phyloP scores from a whole-genome alignment of 2,329 filamentous ascomycete species.

The Sarocladium kiliense region DNA sequence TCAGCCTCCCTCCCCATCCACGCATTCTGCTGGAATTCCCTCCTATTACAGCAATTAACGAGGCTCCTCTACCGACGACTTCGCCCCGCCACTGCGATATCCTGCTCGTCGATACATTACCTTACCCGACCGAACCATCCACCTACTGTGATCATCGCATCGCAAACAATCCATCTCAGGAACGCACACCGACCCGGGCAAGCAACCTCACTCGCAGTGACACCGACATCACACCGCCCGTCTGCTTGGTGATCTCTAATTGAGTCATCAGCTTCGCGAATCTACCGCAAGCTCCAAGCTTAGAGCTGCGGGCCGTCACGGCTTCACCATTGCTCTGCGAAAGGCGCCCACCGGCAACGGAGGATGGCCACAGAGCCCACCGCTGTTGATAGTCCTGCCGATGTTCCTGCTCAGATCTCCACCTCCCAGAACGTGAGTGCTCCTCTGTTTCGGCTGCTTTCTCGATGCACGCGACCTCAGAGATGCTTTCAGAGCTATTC shows the following conservation, averaged over 20 bases:
- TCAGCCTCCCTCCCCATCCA: not conserved
- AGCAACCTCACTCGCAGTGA: not conserved
- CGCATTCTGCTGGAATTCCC: not conserved
- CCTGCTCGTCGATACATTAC: not conserved
- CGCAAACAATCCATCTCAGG: not conserved
- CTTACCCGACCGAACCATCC: not conserved
- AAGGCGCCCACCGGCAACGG: conserved; percentile 41
- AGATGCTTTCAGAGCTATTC: not conserved
- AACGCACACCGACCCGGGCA: not conserved
- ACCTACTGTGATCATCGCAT: not conserved
- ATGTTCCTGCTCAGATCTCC: conserved; percentile 43
- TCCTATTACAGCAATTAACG: not conserved
- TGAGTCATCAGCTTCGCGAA: conserved; percentile 7
- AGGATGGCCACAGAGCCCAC: conserved; percentile 62
- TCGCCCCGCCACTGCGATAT: conserved; percentile 1
- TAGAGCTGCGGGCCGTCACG: conserved; percentile 19
- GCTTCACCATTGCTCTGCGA: conserved; percentile 20
- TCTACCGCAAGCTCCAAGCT: not conserved
- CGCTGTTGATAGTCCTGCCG: conserved; percentile 43
- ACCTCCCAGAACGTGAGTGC: conserved; percentile 39
- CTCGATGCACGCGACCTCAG: not conserved
- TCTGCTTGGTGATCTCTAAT: conserved; percentile 3
- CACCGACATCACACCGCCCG: not conserved
- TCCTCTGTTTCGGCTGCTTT: not conserved
- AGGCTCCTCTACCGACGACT: not conserved